Conservation (phyloP, 306 rosid species). For the Castanea crenata region DNA sequence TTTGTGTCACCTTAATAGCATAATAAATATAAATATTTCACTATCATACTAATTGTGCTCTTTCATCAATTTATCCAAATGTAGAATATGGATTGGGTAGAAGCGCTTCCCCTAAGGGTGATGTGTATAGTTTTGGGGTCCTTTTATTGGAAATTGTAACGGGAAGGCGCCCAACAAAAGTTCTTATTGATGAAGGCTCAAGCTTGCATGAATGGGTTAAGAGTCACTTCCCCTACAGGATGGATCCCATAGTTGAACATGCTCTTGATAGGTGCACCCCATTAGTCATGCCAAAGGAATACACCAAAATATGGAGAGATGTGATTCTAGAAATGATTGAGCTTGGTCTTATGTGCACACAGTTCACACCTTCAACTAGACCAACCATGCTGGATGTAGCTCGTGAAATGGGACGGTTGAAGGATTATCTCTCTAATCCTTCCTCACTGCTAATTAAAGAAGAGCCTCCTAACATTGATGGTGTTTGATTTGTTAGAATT, state of each 20-base stretch:
- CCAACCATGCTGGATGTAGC: slow-evolving; percentile 85
- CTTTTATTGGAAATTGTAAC: slow-evolving; percentile 69
- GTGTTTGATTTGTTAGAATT: background rate
- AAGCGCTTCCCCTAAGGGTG: slow-evolving; percentile 70
- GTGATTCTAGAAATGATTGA: slow-evolving; percentile 70
- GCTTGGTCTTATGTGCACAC: slow-evolving; percentile 80
- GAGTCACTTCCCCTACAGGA: slow-evolving; percentile 51
- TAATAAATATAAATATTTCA: background rate
- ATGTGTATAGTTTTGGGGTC: slow-evolving; percentile 82
- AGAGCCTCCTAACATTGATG: slow-evolving; percentile 8
- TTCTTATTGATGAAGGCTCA: slow-evolving; percentile 59
- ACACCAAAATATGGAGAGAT: slow-evolving; percentile 39
- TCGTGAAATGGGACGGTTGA: slow-evolving; percentile 62
- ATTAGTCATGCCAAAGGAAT: slow-evolving; percentile 25
- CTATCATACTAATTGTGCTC: background rate
- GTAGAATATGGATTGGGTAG: slow-evolving; percentile 88
- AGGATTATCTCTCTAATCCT: slow-evolving; percentile 61
- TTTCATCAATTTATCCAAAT: slow-evolving; percentile 15
- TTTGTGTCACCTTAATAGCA: too few species aligned
- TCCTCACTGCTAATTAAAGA: slow-evolving; percentile 31
- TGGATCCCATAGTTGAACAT: slow-evolving; percentile 52
- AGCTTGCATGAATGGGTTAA: slow-evolving; percentile 85
- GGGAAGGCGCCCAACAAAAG: slow-evolving; percentile 70
- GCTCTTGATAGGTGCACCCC: slow-evolving; percentile 45
- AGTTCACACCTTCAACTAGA: slow-evolving; percentile 58